phyloP scores from a whole-genome alignment of 2,329 filamentous ascomycete genomes.

The Paraphoma chrysanthemicola region DNA sequence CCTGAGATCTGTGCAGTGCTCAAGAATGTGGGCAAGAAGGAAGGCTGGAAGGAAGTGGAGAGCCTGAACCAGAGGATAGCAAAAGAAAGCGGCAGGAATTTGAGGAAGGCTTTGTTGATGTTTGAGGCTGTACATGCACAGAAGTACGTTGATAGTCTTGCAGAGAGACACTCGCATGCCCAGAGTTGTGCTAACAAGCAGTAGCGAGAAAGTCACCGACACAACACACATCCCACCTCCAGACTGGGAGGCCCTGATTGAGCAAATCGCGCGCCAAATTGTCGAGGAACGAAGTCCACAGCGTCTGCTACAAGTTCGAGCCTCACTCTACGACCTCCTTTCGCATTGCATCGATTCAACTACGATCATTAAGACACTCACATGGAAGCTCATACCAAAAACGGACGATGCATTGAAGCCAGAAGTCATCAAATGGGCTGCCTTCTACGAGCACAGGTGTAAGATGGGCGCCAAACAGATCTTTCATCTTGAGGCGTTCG shows the following conservation, averaged over 20 bases:
- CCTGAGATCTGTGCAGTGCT: conserved; percentile 83
- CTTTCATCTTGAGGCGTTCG: conserved; percentile 97
- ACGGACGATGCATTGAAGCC: conserved; percentile 90
- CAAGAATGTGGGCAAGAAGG: conserved; percentile 72
- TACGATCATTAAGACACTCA: conserved; percentile 91
- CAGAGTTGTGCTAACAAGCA: conserved; percentile 1
- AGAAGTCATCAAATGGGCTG: conserved; percentile 93
- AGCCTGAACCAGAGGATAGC: conserved; percentile 85
- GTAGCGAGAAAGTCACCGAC: conserved; percentile 87
- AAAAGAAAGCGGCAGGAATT: conserved; percentile 86
- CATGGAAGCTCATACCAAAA: conserved; percentile 87
- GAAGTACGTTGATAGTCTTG: conserved; percentile 69
- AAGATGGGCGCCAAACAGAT: conserved; percentile 93
- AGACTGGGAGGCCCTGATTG: conserved; percentile 94
- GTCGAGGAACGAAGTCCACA: conserved; percentile 91
- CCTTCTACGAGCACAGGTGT: conserved; percentile 96
- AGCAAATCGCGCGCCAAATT: conserved; percentile 90
- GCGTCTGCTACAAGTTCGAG: conserved; percentile 83
- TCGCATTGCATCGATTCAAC: conserved; percentile 97
- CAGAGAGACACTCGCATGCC: no score
- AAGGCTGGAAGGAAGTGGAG: conserved; percentile 80
- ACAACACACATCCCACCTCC: conserved; percentile 89
- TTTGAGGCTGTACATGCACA: conserved; percentile 97
- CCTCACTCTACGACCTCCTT: conserved; percentile 95
- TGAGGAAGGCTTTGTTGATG: conserved; percentile 91